Conservation (phyloP, 2,329 filamentous ascomycete genomes). For the Elsinoe perseae region DNA sequence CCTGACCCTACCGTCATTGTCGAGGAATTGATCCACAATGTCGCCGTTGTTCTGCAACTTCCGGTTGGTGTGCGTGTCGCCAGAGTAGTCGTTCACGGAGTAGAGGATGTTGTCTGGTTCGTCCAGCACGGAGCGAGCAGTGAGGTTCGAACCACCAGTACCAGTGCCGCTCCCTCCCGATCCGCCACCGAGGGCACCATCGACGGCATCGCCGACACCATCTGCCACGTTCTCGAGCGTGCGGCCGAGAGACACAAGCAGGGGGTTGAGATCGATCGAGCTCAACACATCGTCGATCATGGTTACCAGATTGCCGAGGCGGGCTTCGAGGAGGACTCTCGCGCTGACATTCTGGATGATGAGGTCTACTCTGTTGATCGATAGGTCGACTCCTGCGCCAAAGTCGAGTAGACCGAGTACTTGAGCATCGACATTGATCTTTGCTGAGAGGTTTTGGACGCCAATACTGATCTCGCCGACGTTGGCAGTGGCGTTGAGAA, state of each 20-base stretch:
- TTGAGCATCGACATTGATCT: constrained; percentile 53
- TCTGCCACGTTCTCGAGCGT: constrained; percentile 25
- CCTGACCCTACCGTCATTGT: constrained; percentile 35
- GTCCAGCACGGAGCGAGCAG: constrained; percentile 36
- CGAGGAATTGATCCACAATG: constrained; percentile 52
- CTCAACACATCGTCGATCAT: constrained; percentile 54
- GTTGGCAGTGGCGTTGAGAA: constrained; percentile 51
- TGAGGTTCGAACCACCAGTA: constrained; percentile 21
- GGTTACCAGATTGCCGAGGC: constrained; percentile 51
- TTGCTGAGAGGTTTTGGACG: constrained; percentile 53
- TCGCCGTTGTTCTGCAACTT: constrained; percentile 53
- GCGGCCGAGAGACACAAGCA: constrained; percentile 36
- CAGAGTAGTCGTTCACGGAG: constrained; percentile 51
- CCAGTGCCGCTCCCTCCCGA: constrained; percentile 25
- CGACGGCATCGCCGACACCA: constrained; percentile 19
- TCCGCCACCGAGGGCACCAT: constrained; percentile 16
- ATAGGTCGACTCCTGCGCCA: constrained; percentile 53
- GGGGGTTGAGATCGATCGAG: constrained; percentile 54
- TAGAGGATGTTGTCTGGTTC: constrained; percentile 53
- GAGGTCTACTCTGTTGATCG: constrained; percentile 50
- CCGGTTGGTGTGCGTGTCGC: constrained; percentile 44
- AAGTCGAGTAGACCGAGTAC: constrained; percentile 52
- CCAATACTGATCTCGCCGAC: constrained; percentile 53
- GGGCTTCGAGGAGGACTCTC: constrained; percentile 52
- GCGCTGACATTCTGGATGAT: constrained; percentile 53